phyloP scores from a whole-genome alignment of 1,284 basidiomycete genomes.

The Ustilago esculenta region DNA sequence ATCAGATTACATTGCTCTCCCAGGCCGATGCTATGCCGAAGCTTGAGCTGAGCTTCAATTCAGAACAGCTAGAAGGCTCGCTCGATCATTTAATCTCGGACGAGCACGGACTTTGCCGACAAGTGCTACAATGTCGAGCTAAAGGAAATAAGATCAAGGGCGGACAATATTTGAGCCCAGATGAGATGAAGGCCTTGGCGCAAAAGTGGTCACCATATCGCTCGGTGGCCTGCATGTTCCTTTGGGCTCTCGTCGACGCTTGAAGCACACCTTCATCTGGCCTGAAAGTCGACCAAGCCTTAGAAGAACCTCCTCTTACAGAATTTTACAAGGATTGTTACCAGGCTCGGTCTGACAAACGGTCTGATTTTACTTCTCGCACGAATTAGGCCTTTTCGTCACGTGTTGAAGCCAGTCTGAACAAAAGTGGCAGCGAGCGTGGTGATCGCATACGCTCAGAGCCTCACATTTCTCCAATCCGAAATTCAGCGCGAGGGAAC shows the following conservation, averaged over 20 bases:
- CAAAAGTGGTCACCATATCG: conserved; percentile 60
- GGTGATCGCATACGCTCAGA: conserved; percentile 35
- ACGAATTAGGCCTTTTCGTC: conserved; percentile 5
- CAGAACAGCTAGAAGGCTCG: neutral
- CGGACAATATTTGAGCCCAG: conserved; percentile 57
- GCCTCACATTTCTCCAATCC: conserved; percentile 3
- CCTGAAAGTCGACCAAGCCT: no score
- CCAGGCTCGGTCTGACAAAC: conserved; percentile 19
- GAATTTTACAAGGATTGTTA: neutral
- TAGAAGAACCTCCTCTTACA: no score
- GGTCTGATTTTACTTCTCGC: no score
- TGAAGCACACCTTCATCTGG: conserved; percentile 5
- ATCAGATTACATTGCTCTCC: conserved; percentile 20
- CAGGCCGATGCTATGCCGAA: conserved; percentile 43
- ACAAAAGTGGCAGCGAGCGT: conserved; percentile 11
- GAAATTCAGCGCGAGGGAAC: no score
- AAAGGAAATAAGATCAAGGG: conserved; percentile 63
- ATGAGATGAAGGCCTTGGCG: conserved; percentile 62
- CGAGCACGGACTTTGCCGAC: conserved; percentile 32
- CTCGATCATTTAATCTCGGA: conserved; percentile 30
- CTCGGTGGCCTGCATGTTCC: conserved; percentile 58
- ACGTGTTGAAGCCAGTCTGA: conserved; percentile 16
- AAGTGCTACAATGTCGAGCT: conserved; percentile 44
- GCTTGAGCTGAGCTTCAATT: conserved; percentile 14
- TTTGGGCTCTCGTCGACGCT: conserved; percentile 59